Evolutionary conservation across 306 rosid genomes (phyloP), one percentile per base, ranked within the genome.

Genomic region (Rosa chinensis): DNA sequence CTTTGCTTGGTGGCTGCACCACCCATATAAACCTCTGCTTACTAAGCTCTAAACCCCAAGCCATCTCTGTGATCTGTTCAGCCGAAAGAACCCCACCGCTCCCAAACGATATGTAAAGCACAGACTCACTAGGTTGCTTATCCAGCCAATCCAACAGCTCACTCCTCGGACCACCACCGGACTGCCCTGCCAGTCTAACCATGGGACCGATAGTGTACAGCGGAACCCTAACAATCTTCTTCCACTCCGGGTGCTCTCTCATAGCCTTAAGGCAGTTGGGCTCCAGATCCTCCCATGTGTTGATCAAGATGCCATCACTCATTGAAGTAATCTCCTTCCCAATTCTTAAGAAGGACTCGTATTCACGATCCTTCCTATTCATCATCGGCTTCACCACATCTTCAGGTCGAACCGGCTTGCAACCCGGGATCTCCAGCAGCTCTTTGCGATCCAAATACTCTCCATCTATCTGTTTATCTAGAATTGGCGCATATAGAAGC

Each of bases 271-370:
- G 58, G 0, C 81, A 12, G 8, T 0, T 6, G 0, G 85, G 80
- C 73, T 88, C 83, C 10, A 88, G 81, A 70, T 85, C 90, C 4
- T 77, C 79, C 93, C 97, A 89, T 42, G 91, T 91, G 79, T 88
- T 91, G 21, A 89, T 10, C 77, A 89, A 43, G 40, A 91, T 79
- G 10, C 97, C 97, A 39, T 89, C 91, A 0, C 53, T 80, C 45
- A 10, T 45, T 0, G 82, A n/a, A 23, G 12, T 32, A 32, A 32
- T 32, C 37, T 32, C 37, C 37, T 32, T 32, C 43, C 77, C 13
- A 0, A 25, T 4, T 1, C 80, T 9, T 9, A 59, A 7, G 14
- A 58, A 58, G 32, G 64, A 58, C 32, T 58, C 17, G 5, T 56
- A 64, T 66, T 81, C 86, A 37, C 47, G 10, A 50, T 83, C 84